These are phyloP conservation scores for Phytopythium delawarense DNA, from an alignment of 352 stramenopile species.

Conservation along the genomic window DNA sequence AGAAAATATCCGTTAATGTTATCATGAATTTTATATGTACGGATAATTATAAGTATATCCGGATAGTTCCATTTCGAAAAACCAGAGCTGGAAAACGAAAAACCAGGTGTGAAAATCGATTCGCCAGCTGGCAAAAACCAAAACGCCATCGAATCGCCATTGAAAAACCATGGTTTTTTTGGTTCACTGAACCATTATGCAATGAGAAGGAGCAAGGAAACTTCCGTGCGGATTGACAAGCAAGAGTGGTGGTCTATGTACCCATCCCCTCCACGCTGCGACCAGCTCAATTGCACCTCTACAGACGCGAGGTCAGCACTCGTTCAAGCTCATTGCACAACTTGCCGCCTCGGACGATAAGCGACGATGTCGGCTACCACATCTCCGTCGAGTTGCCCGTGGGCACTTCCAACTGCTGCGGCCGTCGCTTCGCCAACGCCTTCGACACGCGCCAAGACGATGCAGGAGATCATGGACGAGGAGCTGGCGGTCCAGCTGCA, in stretches of 20 bases:
- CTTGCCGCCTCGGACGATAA: neutral
- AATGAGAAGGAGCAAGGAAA: neutral
- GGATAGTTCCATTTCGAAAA: no score
- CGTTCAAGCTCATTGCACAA: neutral
- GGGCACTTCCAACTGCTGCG: neutral
- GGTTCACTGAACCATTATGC: no score
- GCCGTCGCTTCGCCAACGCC: neutral
- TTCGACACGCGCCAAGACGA: constrained; percentile 8
- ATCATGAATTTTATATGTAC: no score
- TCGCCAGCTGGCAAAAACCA: no score
- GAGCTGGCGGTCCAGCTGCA: constrained; percentile 43
- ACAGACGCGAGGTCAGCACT: neutral
- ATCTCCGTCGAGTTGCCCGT: neutral
- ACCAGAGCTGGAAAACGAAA: no score
- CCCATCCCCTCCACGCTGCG: neutral
- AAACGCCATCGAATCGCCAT: no score
- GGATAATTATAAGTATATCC: no score
- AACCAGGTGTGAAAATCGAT: no score
- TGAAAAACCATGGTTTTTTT: no score
- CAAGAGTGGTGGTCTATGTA: neutral
- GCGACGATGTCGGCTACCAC: neutral
- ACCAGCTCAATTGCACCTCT: neutral
- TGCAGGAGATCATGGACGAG: constrained; percentile 71
- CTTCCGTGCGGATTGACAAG: neutral
- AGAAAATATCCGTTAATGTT: no score